phyloP scores from a whole-genome alignment of 1,284 basidiomycete species.

The Apiotrichum porosum region DNA sequence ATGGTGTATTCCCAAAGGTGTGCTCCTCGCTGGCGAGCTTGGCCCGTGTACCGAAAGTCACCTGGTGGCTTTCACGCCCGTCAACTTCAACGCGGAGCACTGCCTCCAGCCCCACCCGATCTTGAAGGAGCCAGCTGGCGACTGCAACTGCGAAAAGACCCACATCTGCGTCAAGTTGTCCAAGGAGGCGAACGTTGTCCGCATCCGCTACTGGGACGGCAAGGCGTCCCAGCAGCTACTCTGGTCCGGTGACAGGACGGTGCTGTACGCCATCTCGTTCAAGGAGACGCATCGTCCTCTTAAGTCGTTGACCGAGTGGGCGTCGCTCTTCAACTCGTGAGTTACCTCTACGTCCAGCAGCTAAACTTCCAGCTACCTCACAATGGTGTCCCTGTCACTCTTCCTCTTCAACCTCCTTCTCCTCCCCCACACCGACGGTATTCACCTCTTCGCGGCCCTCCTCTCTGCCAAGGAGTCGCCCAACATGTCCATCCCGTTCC shows the following conservation, averaged over 20 bases:
- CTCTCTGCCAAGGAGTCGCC: too few relatives aligned
- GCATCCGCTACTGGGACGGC: constrained; percentile 19
- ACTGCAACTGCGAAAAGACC: constrained; percentile 18
- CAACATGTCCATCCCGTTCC: too few relatives aligned
- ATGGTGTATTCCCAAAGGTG: constrained; percentile 12
- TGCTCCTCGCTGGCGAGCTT: constrained; percentile 4
- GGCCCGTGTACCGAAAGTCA: constrained; percentile 7
- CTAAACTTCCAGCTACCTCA: constrained; percentile 37
- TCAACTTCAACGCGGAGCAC: background rate
- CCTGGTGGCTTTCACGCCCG: constrained; percentile 5
- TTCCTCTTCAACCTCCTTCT: constrained; percentile 47
- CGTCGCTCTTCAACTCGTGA: constrained; percentile 31
- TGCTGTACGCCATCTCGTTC: constrained; percentile 10
- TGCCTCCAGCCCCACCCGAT: constrained; percentile 35
- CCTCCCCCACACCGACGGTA: constrained; percentile 41
- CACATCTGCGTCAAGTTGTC: constrained; percentile 31
- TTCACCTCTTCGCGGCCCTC: constrained; percentile 31
- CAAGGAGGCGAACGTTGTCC: constrained; percentile 22
- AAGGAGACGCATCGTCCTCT: too few relatives aligned
- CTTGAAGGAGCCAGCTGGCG: constrained; percentile 4
- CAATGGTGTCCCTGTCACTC: constrained; percentile 38
- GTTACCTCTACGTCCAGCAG: too few relatives aligned
- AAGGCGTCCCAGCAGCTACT: constrained; percentile 19
- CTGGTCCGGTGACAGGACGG: constrained; percentile 33
- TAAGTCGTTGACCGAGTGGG: too few relatives aligned